Evolutionary conservation across 78 protist genomes (phyloP), one percentile per base, ranked within the genome.

Genomic region (Paratrimastix pyriformis): DNA sequence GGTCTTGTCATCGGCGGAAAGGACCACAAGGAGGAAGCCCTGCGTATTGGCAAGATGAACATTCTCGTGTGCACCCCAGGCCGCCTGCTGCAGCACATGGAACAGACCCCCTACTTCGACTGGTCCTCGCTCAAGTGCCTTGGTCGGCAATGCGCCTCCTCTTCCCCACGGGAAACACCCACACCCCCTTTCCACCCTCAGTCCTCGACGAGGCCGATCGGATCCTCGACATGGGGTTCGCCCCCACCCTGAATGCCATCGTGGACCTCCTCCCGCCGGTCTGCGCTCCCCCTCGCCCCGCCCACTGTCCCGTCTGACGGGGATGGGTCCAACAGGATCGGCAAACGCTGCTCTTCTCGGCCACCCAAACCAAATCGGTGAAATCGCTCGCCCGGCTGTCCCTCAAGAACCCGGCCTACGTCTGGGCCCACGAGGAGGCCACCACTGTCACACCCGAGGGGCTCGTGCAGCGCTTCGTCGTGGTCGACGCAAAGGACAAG

Each of bases 51-150:
- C 2, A 9, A 50, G 18, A 90, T 90, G 93, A 91, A 85, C 74
- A 83, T 97, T 24, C 76, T 97, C 54, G 86, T 96, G 24, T 83
- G 86, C 52, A 97, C 99, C 24, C 99, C 99, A 1, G 99, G 99
- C 13, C 60, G 99, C 3, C 71, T 97, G 38, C 75, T 93, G 64
- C 97, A 94, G 39, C 99, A 97, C 79, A 72, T 96, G 87, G 95
- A 92, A 62, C 85, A 91, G 62, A 90, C 94, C 2, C 21, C 66
- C 24, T 83, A 70, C 11, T 90, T 93, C 76, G 64, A 79, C 62
- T 40, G 62, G 32, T 26, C 6, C 33, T 79, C 82, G 73, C 68
- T 93, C 44, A 77, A 76, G 73, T 54, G 93, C 50, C 86, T 96
- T 9, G 87, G 86, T 80, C 6, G 24, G 52, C 11, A 38, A 3